Base-by-base conservation (phyloP, 495 filamentous ascomycete species). In the Penicillium simplicissimum region DNA sequence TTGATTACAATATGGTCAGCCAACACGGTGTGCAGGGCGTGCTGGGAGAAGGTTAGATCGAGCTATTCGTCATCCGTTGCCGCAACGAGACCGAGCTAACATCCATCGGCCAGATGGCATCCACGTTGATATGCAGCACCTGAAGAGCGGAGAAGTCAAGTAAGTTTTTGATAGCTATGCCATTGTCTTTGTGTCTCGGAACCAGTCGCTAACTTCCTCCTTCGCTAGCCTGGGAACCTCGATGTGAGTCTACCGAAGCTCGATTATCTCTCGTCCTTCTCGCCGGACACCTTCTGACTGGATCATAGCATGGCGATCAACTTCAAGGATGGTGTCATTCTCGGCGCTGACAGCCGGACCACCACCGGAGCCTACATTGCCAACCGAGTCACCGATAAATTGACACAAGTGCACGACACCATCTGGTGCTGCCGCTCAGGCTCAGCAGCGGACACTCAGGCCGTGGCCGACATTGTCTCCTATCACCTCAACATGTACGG, bases 351-450 rank as follows among this genome's bases (percentile, higher is more conserved):
- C 76, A 96, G 92, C 68, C 88, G 95, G 80, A 98, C 95, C 68
- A 98, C 95, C n/a, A 98, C 95, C 57, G 95, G 95, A 70, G 88
- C 95, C 63, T 98, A 96, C 84, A 98, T 98, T 73, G 96, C 95
- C 69, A 98, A 98, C 76, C 89, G 95, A 80, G 96, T 98, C 52
- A 98, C 95, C 59, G 95, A 98, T 82, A 98, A 98, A 83, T 87
- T 98, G 71, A 98, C 96, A 64, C 91, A 93, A 78, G 93, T 98
- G 43, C 90, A 96, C 77, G 95, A 98, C 76, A 98, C 94, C 52
- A 97, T 98, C 75, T 98, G 95, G 95, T 98, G 95, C 83, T 98
- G 95, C 80, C 89, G 88, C 65, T 97, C 96, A 55, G 95, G 95
- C 33, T 98, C 95, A 11, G 95, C 95, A 21, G 95, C 95, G 67